Percentiles rank a stretch among this genome's conserved stretches.
phyloP scores from a whole-genome alignment of 352 stramenopile genomes.

The Phytophthora multivora region DNA sequence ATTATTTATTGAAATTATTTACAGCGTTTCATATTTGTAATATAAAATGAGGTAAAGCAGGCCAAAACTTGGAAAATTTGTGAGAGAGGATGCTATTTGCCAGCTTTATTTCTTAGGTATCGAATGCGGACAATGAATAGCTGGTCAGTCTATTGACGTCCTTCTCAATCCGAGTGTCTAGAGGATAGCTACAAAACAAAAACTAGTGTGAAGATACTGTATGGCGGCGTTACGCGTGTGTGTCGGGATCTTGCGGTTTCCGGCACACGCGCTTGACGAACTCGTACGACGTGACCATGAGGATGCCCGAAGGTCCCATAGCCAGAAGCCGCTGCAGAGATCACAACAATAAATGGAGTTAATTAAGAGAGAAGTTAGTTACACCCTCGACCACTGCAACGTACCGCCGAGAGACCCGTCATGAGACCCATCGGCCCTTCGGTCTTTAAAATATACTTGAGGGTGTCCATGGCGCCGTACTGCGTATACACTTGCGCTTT shows the following conservation, averaged over 20 bases:
- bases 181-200: constrained; percentile 10
- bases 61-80: no score
- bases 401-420: constrained; percentile 79
- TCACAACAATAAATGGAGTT: constrained; percentile 1
- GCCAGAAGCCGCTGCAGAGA: constrained; percentile 66
- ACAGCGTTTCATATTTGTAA: no score
- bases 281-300: constrained; percentile 90
- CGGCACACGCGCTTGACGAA: constrained; percentile 89
- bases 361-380: neutral
- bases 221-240: constrained; percentile 13
- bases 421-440: constrained; percentile 80
- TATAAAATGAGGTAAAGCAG: no score
- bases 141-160: constrained; percentile 5
- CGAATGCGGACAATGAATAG: neutral
- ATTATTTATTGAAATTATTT: no score
- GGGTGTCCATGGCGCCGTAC: constrained; percentile 81
- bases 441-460: constrained; percentile 83
- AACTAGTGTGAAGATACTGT: constrained; percentile 20
- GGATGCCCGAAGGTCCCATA: constrained; percentile 82
- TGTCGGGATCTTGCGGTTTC: constrained; percentile 49
- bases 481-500: constrained; percentile 87
- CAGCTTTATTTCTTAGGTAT: no score
- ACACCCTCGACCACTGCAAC: constrained; percentile 15
- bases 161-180: neutral
- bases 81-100: no score